Percentiles rank a stretch among this genome's conserved stretches.
These are phyloP conservation scores for Boehmeria nivea DNA, from an alignment of 306 rosid genomes.

Conservation along the genomic window DNA sequence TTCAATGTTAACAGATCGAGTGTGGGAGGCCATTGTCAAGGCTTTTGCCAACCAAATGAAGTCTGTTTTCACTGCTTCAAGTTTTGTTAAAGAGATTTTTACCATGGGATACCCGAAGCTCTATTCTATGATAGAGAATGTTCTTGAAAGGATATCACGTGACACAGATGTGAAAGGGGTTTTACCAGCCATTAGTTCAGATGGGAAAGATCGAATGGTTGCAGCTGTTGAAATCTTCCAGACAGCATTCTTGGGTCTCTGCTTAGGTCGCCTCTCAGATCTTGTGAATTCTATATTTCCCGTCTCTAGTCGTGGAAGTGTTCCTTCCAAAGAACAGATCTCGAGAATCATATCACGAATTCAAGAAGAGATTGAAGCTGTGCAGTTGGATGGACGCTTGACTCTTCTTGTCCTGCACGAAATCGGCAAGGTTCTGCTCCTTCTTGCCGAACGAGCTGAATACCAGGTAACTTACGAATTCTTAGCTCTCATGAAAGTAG, in stretches of 20 bases:
- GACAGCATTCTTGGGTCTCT: slow-evolving; percentile 78
- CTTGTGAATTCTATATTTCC: slow-evolving; percentile 89
- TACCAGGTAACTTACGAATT: slow-evolving; percentile 59
- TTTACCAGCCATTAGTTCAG: slow-evolving; percentile 73
- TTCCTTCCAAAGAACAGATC: slow-evolving; percentile 91
- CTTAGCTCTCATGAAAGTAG: not conserved
- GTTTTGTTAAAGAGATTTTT: slow-evolving; percentile 91
- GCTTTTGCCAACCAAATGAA: slow-evolving; percentile 94
- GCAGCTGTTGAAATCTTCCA: slow-evolving; percentile 91
- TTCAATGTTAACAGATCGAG: slow-evolving; percentile 72
- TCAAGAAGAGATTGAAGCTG: slow-evolving; percentile 95
- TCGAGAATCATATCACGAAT: slow-evolving; percentile 70
- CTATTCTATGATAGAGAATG: slow-evolving; percentile 82
- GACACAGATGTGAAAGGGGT: slow-evolving; percentile 96
- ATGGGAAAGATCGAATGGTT: slow-evolving; percentile 72
- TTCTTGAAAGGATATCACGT: slow-evolving; percentile 87
- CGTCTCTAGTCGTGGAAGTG: slow-evolving; percentile 89
- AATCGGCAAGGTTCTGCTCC: slow-evolving; percentile 87
- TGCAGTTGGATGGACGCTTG: slow-evolving; percentile 84
- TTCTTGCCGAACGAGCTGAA: slow-evolving; percentile 81
- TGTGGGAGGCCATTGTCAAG: slow-evolving; percentile 94
- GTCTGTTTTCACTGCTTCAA: slow-evolving; percentile 95
- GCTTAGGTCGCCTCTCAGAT: slow-evolving; percentile 91
- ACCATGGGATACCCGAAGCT: slow-evolving; percentile 94
- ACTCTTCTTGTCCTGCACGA: slow-evolving; percentile 96